phyloP scores from a whole-genome alignment of 768 basidiomycete species.

The Leccinum subgranulosum region DNA sequence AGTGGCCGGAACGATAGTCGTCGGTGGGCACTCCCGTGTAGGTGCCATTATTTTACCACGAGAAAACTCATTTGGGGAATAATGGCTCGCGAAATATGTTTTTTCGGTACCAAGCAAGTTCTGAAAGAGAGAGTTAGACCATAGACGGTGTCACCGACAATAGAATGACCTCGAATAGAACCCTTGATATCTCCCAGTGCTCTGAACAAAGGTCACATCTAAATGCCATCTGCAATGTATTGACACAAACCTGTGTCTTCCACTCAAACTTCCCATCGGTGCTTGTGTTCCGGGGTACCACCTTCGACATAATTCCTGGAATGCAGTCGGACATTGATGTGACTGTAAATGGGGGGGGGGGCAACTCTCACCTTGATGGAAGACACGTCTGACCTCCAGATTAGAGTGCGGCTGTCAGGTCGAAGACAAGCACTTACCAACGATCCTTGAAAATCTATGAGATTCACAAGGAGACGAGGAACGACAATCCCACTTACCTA shows the following conservation, averaged over 20 bases:
- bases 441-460: constrained; percentile 45
- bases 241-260: constrained; percentile 53
- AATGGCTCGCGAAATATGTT: constrained; percentile 57
- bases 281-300: constrained; percentile 53
- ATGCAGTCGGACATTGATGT: not conserved
- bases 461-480: not conserved
- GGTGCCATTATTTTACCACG: not conserved
- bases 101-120: constrained; percentile 75
- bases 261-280: constrained; percentile 32
- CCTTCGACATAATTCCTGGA: constrained; percentile 67
- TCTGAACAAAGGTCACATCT: constrained; percentile 35
- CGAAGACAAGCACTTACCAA: constrained; percentile 48
- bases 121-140: constrained; percentile 34
- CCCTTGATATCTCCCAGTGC: constrained; percentile 79
- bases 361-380: constrained; percentile 62
- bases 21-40: not conserved
- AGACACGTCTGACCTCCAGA: constrained; percentile 62
- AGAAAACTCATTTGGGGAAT: not conserved
- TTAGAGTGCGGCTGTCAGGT: not conserved
- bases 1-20: not conserved
- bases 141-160: not conserved
- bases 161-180: constrained; percentile 62
- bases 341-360: not conserved
- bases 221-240: not conserved
- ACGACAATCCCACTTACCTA: constrained; percentile 42